These are phyloP conservation scores for Neurospora sp. DNA, from an alignment of 495 filamentous ascomycete genomes.

Conservation along the genomic window DNA sequence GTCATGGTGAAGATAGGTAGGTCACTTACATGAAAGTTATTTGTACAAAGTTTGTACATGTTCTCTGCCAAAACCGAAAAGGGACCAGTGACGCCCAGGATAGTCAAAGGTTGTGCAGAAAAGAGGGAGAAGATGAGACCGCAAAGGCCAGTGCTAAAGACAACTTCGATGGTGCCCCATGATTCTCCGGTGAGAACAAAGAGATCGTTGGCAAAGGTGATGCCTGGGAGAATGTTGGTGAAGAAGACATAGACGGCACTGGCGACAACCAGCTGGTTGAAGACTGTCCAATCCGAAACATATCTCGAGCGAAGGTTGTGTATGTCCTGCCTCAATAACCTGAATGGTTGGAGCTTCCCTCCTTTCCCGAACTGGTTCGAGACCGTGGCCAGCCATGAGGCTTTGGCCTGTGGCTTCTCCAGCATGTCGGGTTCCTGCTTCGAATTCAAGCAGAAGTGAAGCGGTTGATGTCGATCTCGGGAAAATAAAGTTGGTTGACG, in stretches of 20 bases:
- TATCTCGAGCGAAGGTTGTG: conserved; percentile 45
- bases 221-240: conserved; percentile 62
- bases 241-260: conserved; percentile 69
- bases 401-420: neutral
- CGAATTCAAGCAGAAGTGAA: neutral
- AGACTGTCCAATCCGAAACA: conserved; percentile 55
- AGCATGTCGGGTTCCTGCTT: neutral
- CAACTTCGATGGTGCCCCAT: conserved; percentile 64
- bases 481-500: neutral
- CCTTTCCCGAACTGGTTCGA: conserved; percentile 5
- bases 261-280: conserved; percentile 63
- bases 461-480: neutral
- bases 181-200: conserved; percentile 56
- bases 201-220: conserved; percentile 63
- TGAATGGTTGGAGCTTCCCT: conserved; percentile 43
- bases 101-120: conserved; percentile 61
- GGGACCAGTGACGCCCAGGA: conserved; percentile 63
- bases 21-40: conserved; percentile 46
- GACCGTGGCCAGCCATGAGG: conserved; percentile 2
- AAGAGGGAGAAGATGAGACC: conserved; percentile 56
- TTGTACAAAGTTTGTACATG: conserved; percentile 50
- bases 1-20: too few relatives aligned
- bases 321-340: conserved; percentile 52
- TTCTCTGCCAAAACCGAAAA: conserved; percentile 65
- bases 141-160: conserved; percentile 61